phyloP scores from a whole-genome alignment of 495 filamentous ascomycete species.

The Trichocladium uniseriatum region DNA sequence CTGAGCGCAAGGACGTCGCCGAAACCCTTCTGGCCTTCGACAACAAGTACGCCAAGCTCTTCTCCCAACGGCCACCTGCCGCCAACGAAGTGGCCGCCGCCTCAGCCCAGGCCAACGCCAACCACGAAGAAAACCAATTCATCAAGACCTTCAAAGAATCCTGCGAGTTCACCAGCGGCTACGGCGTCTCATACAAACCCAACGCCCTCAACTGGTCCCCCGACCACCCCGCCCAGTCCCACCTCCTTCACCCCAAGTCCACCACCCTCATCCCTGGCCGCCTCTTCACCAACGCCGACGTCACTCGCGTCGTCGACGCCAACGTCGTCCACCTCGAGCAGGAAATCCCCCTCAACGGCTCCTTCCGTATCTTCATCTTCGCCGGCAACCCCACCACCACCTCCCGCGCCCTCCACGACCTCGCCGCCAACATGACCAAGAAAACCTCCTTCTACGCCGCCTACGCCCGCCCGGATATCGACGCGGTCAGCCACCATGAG shows the following conservation, averaged over 20 bases:
- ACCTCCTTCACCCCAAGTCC: conserved; percentile 53
- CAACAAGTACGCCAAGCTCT: conserved; percentile 58
- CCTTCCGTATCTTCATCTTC: conserved; percentile 79
- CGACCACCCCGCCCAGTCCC: conserved; percentile 61
- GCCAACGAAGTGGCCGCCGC: conserved; percentile 38
- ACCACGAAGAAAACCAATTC: conserved; percentile 55
- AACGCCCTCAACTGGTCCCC: conserved; percentile 56
- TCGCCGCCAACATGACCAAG: conserved; percentile 54
- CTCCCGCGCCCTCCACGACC: conserved; percentile 53
- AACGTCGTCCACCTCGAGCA: conserved; percentile 84
- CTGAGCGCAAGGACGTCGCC: conserved; percentile 61
- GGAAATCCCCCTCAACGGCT: conserved; percentile 76
- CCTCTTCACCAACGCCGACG: conserved; percentile 62
- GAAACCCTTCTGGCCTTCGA: conserved; percentile 66
- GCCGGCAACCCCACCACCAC: conserved; percentile 56
- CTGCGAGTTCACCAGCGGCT: conserved; percentile 61
- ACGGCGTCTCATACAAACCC: conserved; percentile 57
- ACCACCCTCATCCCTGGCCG: conserved; percentile 58
- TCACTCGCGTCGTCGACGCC: conserved; percentile 74
- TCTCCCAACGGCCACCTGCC: conserved; percentile 49
- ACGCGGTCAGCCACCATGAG: conserved; percentile 66
- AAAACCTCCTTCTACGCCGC: conserved; percentile 59
- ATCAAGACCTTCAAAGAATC: conserved; percentile 60
- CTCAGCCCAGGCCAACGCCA: conserved; percentile 13
- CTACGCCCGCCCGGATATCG: conserved; percentile 53